Base-by-base conservation (phyloP, 2,329 filamentous ascomycete genomes). In the Sphaerulina vaccinii region DNA sequence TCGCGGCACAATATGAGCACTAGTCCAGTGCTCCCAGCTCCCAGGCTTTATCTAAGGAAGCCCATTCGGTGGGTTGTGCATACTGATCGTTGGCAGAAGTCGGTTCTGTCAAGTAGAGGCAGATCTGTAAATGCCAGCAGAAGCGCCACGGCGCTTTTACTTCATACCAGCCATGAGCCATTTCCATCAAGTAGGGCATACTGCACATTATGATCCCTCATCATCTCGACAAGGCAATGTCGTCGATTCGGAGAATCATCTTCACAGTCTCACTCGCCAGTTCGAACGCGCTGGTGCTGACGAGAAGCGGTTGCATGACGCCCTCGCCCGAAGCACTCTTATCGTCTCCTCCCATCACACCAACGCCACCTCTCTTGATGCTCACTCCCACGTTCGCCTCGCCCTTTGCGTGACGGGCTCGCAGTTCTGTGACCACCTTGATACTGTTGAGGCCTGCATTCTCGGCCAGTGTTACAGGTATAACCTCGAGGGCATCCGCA, bases 401-500 rank as follows among this genome's bases (percentile, higher is more conserved):
- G 50, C 92, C 93, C 73, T 91, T 86, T 64, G 93, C 93, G 74
- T 99, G 93, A 66, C 91, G 84, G 74, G 96, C 90, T 68, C 93
- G 83, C 67, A 99, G 76, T 66, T 97, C 93, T 21, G 93, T 99
- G 40, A 99, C 93, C 22, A 99, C 93, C 77, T 95, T 96, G 80
- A 99, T 99, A 71, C 88, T 92, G 80, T 99, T 99, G 58, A 99
- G 79, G 43, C 93, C 93, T 0, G 93, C 93, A 65, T 99, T 99
- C 76, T 99, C 93, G 0, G 93, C 95, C 62, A 99, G 79, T 1
- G 93, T 99, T 27, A 92, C 96, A 11, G 95, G 93, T 49, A 99
- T 88, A 36, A 99, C 89, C 75, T 99, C 93, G 77, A 99, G 87
- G 6, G 93, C 93, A 59, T 99, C 92, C 1, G 95, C 93, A 68